These are phyloP conservation scores for Fusarium fracticaudum DNA, from an alignment of 2,329 filamentous ascomycete species.

Conservation along the genomic window DNA sequence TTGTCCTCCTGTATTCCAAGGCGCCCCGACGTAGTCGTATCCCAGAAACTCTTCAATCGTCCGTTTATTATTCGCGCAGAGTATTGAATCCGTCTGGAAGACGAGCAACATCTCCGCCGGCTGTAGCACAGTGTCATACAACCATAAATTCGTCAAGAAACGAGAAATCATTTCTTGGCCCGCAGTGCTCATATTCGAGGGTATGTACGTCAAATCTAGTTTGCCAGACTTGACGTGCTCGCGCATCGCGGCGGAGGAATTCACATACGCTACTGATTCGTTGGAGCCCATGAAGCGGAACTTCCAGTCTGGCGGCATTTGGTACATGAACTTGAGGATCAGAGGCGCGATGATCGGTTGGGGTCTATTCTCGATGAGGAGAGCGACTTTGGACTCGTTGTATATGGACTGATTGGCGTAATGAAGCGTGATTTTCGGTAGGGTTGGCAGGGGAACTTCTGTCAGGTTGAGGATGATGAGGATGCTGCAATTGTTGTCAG, in stretches of 20 bases:
- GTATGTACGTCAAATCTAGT: not conserved
- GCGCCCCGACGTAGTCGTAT: not conserved
- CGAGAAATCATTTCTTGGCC: not conserved
- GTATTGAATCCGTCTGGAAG: not conserved
- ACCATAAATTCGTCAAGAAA: not conserved
- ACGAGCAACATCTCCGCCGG: not conserved
- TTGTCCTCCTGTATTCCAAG: not conserved
- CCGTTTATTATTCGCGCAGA: not conserved
- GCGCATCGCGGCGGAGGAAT: not conserved
- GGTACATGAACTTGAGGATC: not conserved
- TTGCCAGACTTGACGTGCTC: not conserved
- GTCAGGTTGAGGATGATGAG: not conserved
- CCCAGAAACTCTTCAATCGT: not conserved
- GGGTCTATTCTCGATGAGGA: not conserved
- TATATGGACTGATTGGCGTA: not conserved
- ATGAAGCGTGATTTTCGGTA: not conserved
- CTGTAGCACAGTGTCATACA: not conserved
- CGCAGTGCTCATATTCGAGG: not conserved
- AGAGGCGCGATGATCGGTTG: not conserved
- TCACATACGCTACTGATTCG: not conserved
- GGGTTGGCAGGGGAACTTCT: rapidly evolving
- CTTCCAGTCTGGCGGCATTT: not conserved
- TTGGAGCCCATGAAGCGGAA: not conserved
- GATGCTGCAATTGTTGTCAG: not conserved
- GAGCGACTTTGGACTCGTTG: not conserved